phyloP scores from a whole-genome alignment of 1,284 basidiomycete species.

The Ustilago nuda region DNA sequence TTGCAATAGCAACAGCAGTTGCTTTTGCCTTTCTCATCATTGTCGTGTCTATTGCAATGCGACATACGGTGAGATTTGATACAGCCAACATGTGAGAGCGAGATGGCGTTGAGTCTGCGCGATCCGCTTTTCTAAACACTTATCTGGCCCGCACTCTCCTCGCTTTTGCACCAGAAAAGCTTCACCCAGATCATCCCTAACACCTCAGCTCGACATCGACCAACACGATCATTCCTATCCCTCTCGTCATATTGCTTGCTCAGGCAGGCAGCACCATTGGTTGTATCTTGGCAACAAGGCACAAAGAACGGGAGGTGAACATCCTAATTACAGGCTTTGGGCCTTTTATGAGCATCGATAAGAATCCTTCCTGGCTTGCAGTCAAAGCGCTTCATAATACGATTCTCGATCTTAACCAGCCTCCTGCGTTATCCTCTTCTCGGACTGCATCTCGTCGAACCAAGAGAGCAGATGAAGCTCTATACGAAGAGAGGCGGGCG shows the following conservation, averaged over 20 bases:
- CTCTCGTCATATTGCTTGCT: not conserved
- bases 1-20: not conserved
- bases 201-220: not conserved
- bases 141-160: slow-evolving; percentile 2
- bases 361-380: slow-evolving; percentile 53
- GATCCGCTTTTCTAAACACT: slow-evolving; percentile 6
- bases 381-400: slow-evolving; percentile 39
- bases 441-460: not conserved
- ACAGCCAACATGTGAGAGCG: not conserved
- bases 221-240: not conserved
- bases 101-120: not conserved
- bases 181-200: not conserved
- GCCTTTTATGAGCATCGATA: slow-evolving; percentile 35
- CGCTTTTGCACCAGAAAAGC: not conserved
- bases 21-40: not conserved
- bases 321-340: slow-evolving; percentile 53
- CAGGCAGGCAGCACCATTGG: not conserved
- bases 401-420: slow-evolving; percentile 13
- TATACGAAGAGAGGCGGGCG: not conserved
- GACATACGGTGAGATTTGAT: too few relatives aligned
- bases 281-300: not conserved
- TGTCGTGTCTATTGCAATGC: not conserved
- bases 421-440: not conserved
- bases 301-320: slow-evolving; percentile 11
- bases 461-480: not conserved